Evolutionary conservation across 225 moss, liverwort and hornwort genomes (phyloP), one percentile per base, ranked within the genome.

Genomic region (Climacium dendroides): DNA sequence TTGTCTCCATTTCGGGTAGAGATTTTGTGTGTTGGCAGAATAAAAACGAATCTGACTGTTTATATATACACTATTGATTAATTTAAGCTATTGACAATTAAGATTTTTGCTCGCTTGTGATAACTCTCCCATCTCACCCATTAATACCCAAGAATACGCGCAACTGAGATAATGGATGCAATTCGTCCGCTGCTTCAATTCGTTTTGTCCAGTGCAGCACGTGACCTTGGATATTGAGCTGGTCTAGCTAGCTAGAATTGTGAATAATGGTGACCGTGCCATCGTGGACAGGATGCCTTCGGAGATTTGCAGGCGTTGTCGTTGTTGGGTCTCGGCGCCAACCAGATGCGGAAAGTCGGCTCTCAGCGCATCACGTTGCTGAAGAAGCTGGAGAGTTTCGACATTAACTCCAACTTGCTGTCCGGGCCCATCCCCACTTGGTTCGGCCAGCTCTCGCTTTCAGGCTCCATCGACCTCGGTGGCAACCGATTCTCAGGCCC

Each of bases 351-450:
- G 43, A 79, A 66, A 52, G 69, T 88, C 62, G 92, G 88, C 7
- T 92, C 92, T 10, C 35, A 87, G 50, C 73, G 79, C 25, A 90
- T 90, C 74, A 83, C 80, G 11, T 59, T 83, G 82, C 62, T 92
- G 53, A 88, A 86, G 90, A 90, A 88, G 34, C 83, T 90, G 34
- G n/a, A 85, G n/a, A 13, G 1, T 6, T 53, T 90, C 34, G 88
- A 66, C 79, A 29, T 90, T 75, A 39, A 23, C 43, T 48, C n/a
- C 23, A 92, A 92, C 83, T 55, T 79, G 74, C 52, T 90, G 30
- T 53, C 88, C 5, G 92, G 92, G 30, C 62, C 90, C 63, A 88
- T 92, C 80, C 88, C 88, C 19, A 62, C 76, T 70, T 92, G 92
- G 90, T 80, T 92, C 34, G 90, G 90, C 54, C 45, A 67, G 23